Base-by-base conservation (phyloP, 2,329 filamentous ascomycete species). In the Coleophoma eucalyptorum region DNA sequence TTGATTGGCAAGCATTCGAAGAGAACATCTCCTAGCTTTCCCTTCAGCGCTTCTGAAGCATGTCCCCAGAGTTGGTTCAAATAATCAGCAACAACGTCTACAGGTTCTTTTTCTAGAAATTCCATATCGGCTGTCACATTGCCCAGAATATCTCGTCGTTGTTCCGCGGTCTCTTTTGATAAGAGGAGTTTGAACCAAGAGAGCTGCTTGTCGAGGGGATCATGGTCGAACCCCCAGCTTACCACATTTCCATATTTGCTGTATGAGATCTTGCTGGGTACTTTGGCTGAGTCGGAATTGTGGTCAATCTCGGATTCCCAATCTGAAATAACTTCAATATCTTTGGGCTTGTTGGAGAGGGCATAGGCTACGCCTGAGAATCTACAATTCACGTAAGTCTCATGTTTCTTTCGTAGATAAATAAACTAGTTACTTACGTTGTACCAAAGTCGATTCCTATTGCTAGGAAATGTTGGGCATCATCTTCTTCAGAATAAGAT, bases 401-500 rank as follows among this genome's bases (percentile, higher is more conserved):
- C 18, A 16, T 16, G n/a, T 8, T 12, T 11, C 5, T 8, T 12
- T 8, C 5, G 15, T 38, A 11, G 35, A 38, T n/a, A 12, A n/a
- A 6, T 8, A 12, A 15, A 6, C 35, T 6, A 26, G 5, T 26
- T 26, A 33, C 50, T 47, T 43, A 50, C 50, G 46, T 52, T 38
- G 50, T 52, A 15, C 50, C 50, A 37, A 46, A 49, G 20, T 52
- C 50, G 34, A 52, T 52, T 6, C 50, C 50, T 19, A 52, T 52
- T 16, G 37, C 35, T 13, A 52, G 35, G 34, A 38, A 49, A 13
- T 41, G n/a, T 15, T 26, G 26, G 26, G 26, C 26, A 26, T 26
- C 26, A 26, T 26, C 26, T 8, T 26, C 26, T 26, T 26, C 26
- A 7, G 26, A 8, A 8, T 26, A 26, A 26, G 26, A 7, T 26